These are phyloP conservation scores for Cardamine occulta DNA, from an alignment of 345 rosid genomes.

Conservation along the genomic window DNA sequence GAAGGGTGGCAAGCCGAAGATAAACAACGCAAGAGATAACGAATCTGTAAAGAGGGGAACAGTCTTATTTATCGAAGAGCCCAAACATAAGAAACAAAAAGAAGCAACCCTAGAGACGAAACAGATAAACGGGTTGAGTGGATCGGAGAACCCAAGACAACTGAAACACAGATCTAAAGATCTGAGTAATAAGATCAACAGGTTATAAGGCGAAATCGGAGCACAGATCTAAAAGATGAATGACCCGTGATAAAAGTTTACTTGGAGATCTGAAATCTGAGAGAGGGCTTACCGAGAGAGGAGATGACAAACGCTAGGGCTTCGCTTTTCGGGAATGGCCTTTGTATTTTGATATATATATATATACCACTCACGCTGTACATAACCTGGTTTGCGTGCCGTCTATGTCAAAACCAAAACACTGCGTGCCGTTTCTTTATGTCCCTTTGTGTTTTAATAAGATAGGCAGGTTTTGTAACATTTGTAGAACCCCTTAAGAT, in stretches of 20 bases:
- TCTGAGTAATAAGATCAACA: not conserved
- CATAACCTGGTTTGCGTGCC: not conserved
- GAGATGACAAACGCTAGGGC: slow-evolving; percentile 34
- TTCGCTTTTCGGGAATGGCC: slow-evolving; percentile 7
- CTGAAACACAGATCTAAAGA: not conserved
- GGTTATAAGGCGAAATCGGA: not conserved
- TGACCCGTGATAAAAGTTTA: not conserved
- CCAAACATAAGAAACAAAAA: slow-evolving; percentile 3
- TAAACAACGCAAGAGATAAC: slow-evolving; percentile 1
- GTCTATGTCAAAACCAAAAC: not conserved
- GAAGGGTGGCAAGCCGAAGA: slow-evolving; percentile 14
- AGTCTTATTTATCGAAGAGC: not conserved
- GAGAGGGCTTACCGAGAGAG: slow-evolving; percentile 24
- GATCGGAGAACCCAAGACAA: not conserved
- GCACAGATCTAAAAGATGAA: slow-evolving; percentile 13
- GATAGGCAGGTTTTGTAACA: not conserved
- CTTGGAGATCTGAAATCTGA: slow-evolving; percentile 15
- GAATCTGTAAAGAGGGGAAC: slow-evolving; percentile 23
- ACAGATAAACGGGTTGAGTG: not conserved
- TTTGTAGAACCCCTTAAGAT: too few species aligned
- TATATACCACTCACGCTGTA: not conserved
- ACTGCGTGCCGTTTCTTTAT: slow-evolving; percentile 5
- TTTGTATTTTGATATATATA: not conserved
- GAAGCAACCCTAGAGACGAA: slow-evolving; percentile 4
- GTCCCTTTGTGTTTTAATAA: not conserved